Base-by-base conservation (phyloP, 2,329 filamentous ascomycete genomes). In the Penicillium occitanis region DNA sequence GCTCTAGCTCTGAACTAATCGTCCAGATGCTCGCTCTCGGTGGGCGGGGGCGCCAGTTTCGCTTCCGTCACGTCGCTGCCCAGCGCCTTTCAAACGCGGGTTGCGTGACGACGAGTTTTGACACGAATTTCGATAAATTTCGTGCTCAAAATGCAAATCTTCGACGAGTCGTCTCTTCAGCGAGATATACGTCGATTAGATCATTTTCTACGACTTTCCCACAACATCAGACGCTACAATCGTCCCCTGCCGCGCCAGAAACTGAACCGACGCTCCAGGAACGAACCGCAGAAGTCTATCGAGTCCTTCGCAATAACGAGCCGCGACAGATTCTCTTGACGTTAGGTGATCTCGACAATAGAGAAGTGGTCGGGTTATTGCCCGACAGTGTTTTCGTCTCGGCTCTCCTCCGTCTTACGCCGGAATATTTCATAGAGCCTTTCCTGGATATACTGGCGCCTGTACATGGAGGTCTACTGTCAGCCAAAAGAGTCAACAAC, bases 391-490 rank as follows among this genome's bases (percentile, higher is more conserved):
- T 83, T 0, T 88, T 92, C 71, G 86, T 87, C 1, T 87, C 90
- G 68, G 83, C 90, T 10, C 74, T 93, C 35, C 83, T 84, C 40
- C 81, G 83, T 5, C 76, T 93, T 8, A 87, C 91, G 66, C 89
- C 90, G 0, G 71, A 76, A 28, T 75, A 84, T 69, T 83, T 85
- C 67, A 70, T 86, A 48, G 75, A 78, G 28, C 78, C 79, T 1
- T 80, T 82, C 70, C 77, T 85, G 4, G 72, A 76, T 25, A 76
- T 87, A 19, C 79, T 84, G 62, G 73, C 77, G 22, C 75, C 83
- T 13, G 73, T 86, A 22, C 88, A 89, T 72, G 73, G 81, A 3
- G 77, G 78, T 11, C 73, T 82, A 42, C 78, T 80, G 17, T 67
- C 82, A 19, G 14, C 82, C 75, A 70, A 83, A 79, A 72, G 78